These are phyloP conservation scores for Skeletonema tropicum DNA, from an alignment of 108 stramenopile species.

Conservation along the genomic window DNA sequence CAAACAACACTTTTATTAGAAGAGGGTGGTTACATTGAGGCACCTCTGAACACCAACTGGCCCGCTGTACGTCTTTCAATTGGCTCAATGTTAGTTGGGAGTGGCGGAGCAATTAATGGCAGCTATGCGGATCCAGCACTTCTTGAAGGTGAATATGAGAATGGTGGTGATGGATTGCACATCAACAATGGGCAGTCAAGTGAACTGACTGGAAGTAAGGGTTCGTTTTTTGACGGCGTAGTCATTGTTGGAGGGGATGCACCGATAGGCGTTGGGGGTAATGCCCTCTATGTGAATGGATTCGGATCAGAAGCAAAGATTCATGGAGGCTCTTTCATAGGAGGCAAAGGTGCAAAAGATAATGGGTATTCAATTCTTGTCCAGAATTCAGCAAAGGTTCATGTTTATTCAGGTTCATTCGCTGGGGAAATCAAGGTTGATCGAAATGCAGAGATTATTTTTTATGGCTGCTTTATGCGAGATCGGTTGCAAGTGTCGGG, in stretches of 20 bases:
- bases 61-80: slow-evolving; percentile 31
- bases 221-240: slow-evolving; percentile 24
- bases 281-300: slow-evolving; percentile 34
- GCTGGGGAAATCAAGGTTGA: slow-evolving; percentile 18
- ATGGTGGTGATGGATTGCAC: slow-evolving; percentile 28
- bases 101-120: slow-evolving; percentile 16
- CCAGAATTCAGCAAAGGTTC: slow-evolving; percentile 25
- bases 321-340: slow-evolving; percentile 29
- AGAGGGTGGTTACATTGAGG: slow-evolving; percentile 13
- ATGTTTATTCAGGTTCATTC: slow-evolving; percentile 30
- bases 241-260: slow-evolving; percentile 25
- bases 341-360: slow-evolving; percentile 20
- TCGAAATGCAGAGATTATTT: slow-evolving; percentile 1
- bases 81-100: slow-evolving; percentile 17
- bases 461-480: slow-evolving; percentile 26
- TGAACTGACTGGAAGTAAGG: slow-evolving; percentile 16
- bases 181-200: slow-evolving; percentile 28
- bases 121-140: slow-evolving; percentile 5
- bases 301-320: slow-evolving; percentile 29
- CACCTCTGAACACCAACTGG: slow-evolving; percentile 26
- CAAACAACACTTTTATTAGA: slow-evolving; percentile 13
- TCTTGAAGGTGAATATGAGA: slow-evolving; percentile 6
- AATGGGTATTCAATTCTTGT: slow-evolving; percentile 23
- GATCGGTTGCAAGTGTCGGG: slow-evolving; percentile 13
- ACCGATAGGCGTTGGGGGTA: slow-evolving; percentile 22